These are phyloP conservation scores for Cajanus cajan DNA, from an alignment of 306 rosid genomes.

Conservation along the genomic window DNA sequence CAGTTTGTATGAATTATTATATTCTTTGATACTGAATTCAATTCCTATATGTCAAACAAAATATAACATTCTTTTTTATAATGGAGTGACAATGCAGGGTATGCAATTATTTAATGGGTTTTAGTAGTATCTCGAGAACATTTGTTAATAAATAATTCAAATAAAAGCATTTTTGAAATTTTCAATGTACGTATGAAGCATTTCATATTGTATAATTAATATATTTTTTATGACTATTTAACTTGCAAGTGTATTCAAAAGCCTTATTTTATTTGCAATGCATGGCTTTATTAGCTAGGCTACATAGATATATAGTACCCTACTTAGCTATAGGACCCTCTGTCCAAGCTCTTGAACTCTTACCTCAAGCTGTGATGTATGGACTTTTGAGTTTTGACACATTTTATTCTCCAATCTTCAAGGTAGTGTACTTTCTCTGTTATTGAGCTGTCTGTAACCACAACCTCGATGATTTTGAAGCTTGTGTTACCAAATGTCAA, in stretches of 20 bases:
- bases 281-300: neutral
- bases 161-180: neutral
- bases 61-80: no score
- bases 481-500: neutral
- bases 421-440: conserved; percentile 28
- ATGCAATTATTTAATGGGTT: neutral
- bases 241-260: neutral
- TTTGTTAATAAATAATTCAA: neutral
- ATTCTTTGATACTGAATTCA: no score
- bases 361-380: conserved; percentile 22
- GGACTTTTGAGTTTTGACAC: conserved; percentile 29
- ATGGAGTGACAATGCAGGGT: no score
- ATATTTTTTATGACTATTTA: neutral
- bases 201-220: neutral
- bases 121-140: neutral
- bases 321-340: neutral
- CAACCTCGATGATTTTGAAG: neutral
- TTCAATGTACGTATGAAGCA: neutral
- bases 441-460: conserved; percentile 35
- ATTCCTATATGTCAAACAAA: no score
- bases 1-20: no score
- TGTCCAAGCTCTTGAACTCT: conserved; percentile 15
- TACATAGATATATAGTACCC: neutral
- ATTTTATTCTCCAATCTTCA: neutral
- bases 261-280: neutral